A percentile compares a stretch with the other conserved stretches of the same genome.
Conservation (phyloP, 2,329 filamentous ascomycete species). For the Canariomyces notabilis region DNA sequence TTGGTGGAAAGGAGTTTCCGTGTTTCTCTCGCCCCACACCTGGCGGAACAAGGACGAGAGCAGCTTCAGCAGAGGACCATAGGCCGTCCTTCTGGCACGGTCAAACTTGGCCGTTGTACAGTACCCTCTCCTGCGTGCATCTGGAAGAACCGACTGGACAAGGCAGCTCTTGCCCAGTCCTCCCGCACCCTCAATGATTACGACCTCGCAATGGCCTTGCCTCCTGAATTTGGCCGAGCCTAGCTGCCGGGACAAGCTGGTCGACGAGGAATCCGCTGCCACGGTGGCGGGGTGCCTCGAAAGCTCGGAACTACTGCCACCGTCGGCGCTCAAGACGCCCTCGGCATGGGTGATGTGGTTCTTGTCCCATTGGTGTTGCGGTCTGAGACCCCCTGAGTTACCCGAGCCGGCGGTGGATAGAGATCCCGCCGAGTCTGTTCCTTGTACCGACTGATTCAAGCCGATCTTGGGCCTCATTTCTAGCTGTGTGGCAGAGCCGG, state of each 20-base stretch:
- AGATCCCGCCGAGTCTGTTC: slow-evolving; percentile 39
- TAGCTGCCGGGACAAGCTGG: slow-evolving; percentile 49
- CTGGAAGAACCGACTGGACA: slow-evolving; percentile 57
- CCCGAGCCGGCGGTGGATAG: slow-evolving; percentile 45
- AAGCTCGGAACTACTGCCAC: slow-evolving; percentile 35
- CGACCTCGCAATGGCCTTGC: slow-evolving; percentile 59
- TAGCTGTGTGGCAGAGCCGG: slow-evolving; percentile 45
- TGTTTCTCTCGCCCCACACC: slow-evolving; percentile 62
- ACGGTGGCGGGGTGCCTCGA: slow-evolving; percentile 35
- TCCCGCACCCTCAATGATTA: slow-evolving; percentile 56
- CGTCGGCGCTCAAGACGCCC: slow-evolving; percentile 43
- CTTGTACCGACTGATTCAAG: slow-evolving; percentile 35
- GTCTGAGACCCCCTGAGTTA: slow-evolving; percentile 37
- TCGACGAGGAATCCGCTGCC: slow-evolving; percentile 40
- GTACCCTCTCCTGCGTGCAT: slow-evolving; percentile 57
- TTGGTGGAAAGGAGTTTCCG: slow-evolving; percentile 59
- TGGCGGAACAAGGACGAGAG: slow-evolving; percentile 63
- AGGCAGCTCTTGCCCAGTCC: slow-evolving; percentile 63
- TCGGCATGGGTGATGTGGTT: slow-evolving; percentile 49
- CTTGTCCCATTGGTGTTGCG: slow-evolving; percentile 46
- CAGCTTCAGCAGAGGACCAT: slow-evolving; percentile 59
- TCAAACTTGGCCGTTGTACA: slow-evolving; percentile 64
- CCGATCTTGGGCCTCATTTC: slow-evolving; percentile 38
- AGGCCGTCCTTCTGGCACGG: slow-evolving; percentile 54
- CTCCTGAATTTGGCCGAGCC: slow-evolving; percentile 55